Evolutionary conservation across 257 asterid genomes (phyloP), one percentile per base, ranked within the genome.

Genomic region (Petunia axillaris): DNA sequence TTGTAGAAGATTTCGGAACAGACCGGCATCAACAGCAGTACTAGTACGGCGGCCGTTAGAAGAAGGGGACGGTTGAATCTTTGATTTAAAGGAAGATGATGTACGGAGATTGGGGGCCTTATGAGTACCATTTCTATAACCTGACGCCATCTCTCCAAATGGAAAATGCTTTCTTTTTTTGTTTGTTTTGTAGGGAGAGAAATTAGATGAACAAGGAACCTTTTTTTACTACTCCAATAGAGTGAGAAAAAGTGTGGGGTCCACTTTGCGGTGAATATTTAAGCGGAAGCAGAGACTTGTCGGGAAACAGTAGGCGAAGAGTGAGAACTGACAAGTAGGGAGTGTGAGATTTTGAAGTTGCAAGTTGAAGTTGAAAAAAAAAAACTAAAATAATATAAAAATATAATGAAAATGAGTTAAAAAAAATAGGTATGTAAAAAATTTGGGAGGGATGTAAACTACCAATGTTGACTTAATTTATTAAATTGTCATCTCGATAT

Each of bases 81-180:
- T 95, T 59, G 97, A 87, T 91, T 95, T 95, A 84, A 95, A 91
- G 13, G 99, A 93, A 68, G 98, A 86, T 2, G 99, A 93, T 57
- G 88, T 77, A 39, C 98, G 94, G 41, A 91, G 88, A 83, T 86
- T 89, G 48, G 91, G 83, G 36, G 89, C 86, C 84, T 87, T 95
- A 80, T 86, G 92, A 62, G 82, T 85, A 83, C 97, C 96, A 81
- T 94, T 94, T 75, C 94, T 80, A 86, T 85, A 82, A 77, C 83
- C 90, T 13, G 96, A 85, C 77, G 98, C 93, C 97, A 91, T 91
- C 85, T 71, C 55, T 71, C 38, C 35, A 50, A 73, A 62, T 53
- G 48, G 38, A 64, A 52, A 59, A 25, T 25, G 25, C 25, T 25
- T 25, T 25, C 25, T 25, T 25, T 25, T 25, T 25, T 25, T 44